Conservation (phyloP, 2,329 filamentous ascomycete genomes). For the Talaromyces sp. region DNA sequence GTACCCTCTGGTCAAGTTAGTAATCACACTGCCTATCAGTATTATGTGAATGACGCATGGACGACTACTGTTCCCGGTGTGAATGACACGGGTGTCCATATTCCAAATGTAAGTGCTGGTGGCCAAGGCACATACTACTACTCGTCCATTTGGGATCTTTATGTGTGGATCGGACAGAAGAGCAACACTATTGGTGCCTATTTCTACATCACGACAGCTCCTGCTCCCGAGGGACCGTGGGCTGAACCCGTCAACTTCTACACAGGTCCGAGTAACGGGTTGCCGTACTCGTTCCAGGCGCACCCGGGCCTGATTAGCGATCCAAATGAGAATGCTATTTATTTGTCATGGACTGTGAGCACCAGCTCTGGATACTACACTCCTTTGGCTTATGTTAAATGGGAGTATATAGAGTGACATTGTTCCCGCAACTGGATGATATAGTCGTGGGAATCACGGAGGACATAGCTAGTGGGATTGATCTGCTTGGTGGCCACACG, state of each 20-base stretch:
- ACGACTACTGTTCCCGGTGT: constrained; percentile 3
- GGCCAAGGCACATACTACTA: constrained; percentile 27
- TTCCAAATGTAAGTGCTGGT: constrained; percentile 22
- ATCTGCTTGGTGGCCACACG: too few species aligned
- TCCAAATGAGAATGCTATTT: constrained; percentile 4
- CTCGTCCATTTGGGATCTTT: constrained; percentile 19
- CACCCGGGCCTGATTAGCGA: constrained; percentile 7
- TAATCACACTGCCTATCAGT: constrained; percentile 3
- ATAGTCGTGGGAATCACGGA: too few species aligned
- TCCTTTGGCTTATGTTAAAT: constrained; percentile 6
- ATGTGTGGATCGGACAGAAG: constrained; percentile 26
- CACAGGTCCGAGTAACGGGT: neutral
- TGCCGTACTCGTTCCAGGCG: constrained; percentile 12
- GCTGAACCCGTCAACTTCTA: constrained; percentile 16
- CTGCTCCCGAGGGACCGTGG: constrained; percentile 25
- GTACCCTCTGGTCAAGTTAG: neutral
- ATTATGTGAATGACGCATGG: constrained; percentile 5
- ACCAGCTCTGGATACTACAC: neutral
- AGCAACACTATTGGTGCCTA: constrained; percentile 17
- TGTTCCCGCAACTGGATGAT: too few species aligned
- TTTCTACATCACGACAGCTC: constrained; percentile 19
- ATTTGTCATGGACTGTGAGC: constrained; percentile 4
- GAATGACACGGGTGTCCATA: constrained; percentile 9
- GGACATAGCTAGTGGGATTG: too few species aligned
- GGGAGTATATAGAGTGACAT: neutral